Base-by-base conservation (phyloP, 306 rosid species). In the Castanopsis chinensis region DNA sequence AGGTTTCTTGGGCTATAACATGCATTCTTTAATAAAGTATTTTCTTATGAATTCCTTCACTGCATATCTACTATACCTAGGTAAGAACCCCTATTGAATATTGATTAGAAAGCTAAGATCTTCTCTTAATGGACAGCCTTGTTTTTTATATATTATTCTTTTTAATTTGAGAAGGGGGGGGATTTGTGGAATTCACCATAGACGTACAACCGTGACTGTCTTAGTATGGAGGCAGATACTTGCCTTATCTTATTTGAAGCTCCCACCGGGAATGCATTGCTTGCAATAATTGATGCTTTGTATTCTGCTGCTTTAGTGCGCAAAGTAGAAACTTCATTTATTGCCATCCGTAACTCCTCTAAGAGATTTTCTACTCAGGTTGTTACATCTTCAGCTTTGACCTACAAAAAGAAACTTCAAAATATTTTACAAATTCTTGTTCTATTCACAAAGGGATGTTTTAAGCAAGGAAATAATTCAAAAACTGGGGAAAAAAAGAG, bases 361-460 rank as follows among this genome's bases (percentile, higher is more conserved):
- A 87, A 59, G 59, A 95, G 91, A 86, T 85, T 92, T 81, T 90
- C 99, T 78, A 92, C 88, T 82, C 99, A 89, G 35, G 84, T 68
- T 27, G 90, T 89, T 67, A 92, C 97, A 80, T 92, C 97, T 83
- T 92, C 99, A 77, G 97, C 94, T 90, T 95, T 95, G 73, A 84
- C 97, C 99, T 92, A 80, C 83, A 89, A 75, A 78, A 79, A 72
- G 73, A 76, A 76, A 80, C 58, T 54, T 30, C 15, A 11, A 61
- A 33, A 69, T 20, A 69, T 21, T 56, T 73, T 2, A 37, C 6
- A 76, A 75, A 56, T 64, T 61, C 56, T 53, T 28, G 58, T 23
- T 43, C 74, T 55, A 64, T n/a, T 76, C 51, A 76, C 56, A 35
- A 56, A 70, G 63, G 77, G 54, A 32, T 51, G n/a, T 35, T 57